Conservation (phyloP, 2,329 filamentous ascomycete genomes). For the Thelonectria discophora region DNA sequence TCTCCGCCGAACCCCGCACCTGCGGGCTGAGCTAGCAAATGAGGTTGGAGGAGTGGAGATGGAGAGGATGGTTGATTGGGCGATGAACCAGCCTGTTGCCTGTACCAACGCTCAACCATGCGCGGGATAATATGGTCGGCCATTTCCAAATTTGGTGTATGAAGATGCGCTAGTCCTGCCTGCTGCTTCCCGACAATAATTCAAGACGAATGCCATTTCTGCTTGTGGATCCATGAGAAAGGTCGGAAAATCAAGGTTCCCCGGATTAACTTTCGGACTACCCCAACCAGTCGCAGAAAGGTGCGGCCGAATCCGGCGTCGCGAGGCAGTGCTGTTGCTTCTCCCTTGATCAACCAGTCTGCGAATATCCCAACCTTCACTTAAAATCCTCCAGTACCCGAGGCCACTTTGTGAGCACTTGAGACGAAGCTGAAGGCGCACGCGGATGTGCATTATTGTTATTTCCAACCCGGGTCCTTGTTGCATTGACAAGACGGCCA, state of each 20-base stretch:
- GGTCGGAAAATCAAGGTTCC: not conserved
- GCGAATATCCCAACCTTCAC: not conserved
- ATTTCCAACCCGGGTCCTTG: not conserved
- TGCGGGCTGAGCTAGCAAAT: too few relatives aligned
- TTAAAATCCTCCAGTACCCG: constrained; percentile 1
- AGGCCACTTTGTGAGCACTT: not conserved
- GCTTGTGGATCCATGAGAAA: not conserved
- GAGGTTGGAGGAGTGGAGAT: not conserved
- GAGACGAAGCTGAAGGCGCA: not conserved
- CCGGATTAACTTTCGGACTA: not conserved
- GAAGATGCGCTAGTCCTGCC: too few relatives aligned
- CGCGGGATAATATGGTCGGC: not conserved
- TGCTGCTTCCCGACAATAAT: too few relatives aligned
- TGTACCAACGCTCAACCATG: not conserved
- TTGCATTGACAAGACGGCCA: not conserved
- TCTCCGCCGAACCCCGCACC: too few relatives aligned
- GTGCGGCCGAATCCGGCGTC: constrained; percentile 2
- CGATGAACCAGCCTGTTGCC: not conserved
- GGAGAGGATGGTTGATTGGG: not conserved
- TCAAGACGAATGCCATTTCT: too few relatives aligned
- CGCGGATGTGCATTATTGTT: not conserved
- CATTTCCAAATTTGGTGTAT: not conserved
- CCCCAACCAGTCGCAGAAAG: not conserved
- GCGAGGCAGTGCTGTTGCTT: not conserved
- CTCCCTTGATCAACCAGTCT: not conserved